Evolutionary conservation across 140 eudicot species (phyloP), one percentile per base, ranked within the genome.

Genomic region (Bidens hawaiensis): DNA sequence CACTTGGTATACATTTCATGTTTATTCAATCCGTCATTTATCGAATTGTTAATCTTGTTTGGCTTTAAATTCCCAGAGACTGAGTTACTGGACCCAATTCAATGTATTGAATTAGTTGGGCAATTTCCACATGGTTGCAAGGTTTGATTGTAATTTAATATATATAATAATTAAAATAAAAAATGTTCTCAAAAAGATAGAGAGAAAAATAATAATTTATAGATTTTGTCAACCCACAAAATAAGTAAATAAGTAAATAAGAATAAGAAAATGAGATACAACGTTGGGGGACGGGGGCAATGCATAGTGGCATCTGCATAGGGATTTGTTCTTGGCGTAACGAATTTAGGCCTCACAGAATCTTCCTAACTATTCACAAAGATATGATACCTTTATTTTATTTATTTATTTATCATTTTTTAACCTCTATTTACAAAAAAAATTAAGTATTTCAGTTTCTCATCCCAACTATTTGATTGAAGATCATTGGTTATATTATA

Each of bases 271-370:
- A 40, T 40, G 10, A 15, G 25, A 45, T 25, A 27, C 57, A 15
- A 10, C 25, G 57, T 14, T 27, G 18, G n/a, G 45, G 62, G 31
- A 33, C 18, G 33, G 8, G 16, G 68, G 22, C 26, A 51, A 63
- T 69, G 76, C 61, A 70, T 70, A 63, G 55, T 48, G 76, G 69
- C 76, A 70, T 60, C 21, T 67, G 62, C 61, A 58, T 73, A 14
- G 73, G 78, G 78, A 73, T 73, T 72, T 55, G 55, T n/a, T 16
- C 6, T 24, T 33, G 19, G 40, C 50, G 64, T 38, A 54, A 42
- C 40, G 62, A 73, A 73, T 47, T 65, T 73, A 73, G 48, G 60
- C 55, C 36, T 40, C 42, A 65, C 78, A 45, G 36, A 65, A 73
- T 73, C 78, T 65, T 54, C 78, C 45, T 38, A 65, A 5, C 53